These are phyloP conservation scores for Fraxinus pennsylvanica DNA, from an alignment of 257 asterid genomes.

Conservation along the genomic window DNA sequence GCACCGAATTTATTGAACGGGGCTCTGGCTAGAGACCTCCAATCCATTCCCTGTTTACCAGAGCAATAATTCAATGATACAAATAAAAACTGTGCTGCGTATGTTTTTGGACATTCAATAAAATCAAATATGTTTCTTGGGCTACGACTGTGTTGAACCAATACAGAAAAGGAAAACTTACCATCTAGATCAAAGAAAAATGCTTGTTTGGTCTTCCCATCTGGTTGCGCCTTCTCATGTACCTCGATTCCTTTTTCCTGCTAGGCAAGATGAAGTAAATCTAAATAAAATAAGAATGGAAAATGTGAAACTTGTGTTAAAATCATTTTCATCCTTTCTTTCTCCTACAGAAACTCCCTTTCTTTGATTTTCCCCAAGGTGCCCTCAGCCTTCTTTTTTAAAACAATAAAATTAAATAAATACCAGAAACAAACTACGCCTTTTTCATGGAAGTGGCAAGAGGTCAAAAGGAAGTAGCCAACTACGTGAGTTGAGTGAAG, in stretches of 20 bases:
- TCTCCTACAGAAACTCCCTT: background rate
- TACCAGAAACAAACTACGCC: background rate
- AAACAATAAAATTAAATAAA: no score
- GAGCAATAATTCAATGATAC: background rate
- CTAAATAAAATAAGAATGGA: background rate
- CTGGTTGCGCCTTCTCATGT: conserved; percentile 58
- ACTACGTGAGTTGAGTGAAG: background rate
- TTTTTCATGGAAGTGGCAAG: background rate
- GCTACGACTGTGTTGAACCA: background rate
- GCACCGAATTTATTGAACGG: conserved; percentile 27
- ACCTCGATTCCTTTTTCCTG: conserved; percentile 74
- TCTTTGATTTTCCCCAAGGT: background rate
- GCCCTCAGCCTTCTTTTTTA: background rate
- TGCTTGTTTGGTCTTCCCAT: conserved; percentile 72
- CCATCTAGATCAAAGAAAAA: conserved; percentile 99
- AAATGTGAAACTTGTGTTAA: background rate
- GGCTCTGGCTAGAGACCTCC: conserved; percentile 64
- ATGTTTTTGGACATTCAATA: background rate
- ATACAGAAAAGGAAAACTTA: conserved; percentile 28
- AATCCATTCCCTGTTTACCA: conserved; percentile 78
- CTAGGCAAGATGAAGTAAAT: conserved; percentile 3
- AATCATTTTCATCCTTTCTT: background rate
- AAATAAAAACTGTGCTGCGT: background rate
- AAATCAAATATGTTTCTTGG: background rate
- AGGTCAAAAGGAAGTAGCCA: background rate